Conservation (phyloP, 495 filamentous ascomycete species). For the Penicillium taxi region DNA sequence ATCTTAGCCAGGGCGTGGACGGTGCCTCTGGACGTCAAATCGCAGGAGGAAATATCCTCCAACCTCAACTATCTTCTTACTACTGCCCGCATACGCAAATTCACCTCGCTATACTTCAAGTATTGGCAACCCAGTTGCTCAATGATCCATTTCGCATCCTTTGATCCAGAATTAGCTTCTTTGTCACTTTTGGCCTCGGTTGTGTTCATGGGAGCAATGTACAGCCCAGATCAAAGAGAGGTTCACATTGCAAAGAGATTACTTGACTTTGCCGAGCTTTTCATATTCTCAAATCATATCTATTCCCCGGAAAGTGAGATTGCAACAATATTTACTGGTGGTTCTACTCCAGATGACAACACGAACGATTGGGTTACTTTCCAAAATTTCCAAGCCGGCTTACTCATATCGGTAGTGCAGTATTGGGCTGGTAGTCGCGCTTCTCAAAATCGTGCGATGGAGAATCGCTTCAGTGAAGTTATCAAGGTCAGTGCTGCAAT, state of each 20-base stretch:
- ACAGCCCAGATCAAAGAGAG: constrained; percentile 35
- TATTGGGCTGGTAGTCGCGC: constrained; percentile 40
- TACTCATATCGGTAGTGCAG: constrained; percentile 35
- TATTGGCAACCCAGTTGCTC: constrained; percentile 42
- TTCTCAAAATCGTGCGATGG: constrained; percentile 37
- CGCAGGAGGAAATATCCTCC: constrained; percentile 34
- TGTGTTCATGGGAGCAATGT: constrained; percentile 43
- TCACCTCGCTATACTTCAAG: constrained; percentile 34
- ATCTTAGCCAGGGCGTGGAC: constrained; percentile 33
- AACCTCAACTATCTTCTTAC: constrained; percentile 35
- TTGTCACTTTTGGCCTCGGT: constrained; percentile 33
- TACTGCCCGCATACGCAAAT: constrained; percentile 36
- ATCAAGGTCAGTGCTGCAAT: constrained; percentile 24
- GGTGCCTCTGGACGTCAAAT: constrained; percentile 28
- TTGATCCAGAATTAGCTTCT: constrained; percentile 30
- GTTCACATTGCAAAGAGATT: constrained; percentile 30
- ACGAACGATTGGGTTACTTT: constrained; percentile 32
- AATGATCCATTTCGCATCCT: constrained; percentile 34
- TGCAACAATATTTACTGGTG: constrained; percentile 20
- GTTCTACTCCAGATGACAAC: constrained; percentile 15
- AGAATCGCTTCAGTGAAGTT: constrained; percentile 37
- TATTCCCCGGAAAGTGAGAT: constrained; percentile 39
- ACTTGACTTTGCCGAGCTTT: constrained; percentile 42
- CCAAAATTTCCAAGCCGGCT: constrained; percentile 38
- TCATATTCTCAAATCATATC: constrained; percentile 35